Percentiles rank a stretch among this genome's conserved stretches.
These are phyloP conservation scores for Dendrobium huoshanense DNA, from an alignment of 106 monocot species.

Conservation along the genomic window DNA sequence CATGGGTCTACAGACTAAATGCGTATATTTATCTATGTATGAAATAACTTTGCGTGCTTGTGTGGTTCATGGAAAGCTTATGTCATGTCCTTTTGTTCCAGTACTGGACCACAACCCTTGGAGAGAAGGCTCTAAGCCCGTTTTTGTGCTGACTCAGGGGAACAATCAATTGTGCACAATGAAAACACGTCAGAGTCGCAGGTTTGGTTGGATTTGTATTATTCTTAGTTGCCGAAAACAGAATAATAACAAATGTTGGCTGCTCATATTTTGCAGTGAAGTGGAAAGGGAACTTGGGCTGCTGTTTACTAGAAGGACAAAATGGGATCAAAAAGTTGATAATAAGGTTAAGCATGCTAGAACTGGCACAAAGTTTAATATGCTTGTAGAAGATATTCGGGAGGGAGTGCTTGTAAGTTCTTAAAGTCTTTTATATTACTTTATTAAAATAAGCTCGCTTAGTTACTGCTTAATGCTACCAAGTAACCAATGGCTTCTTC, in stretches of 20 bases:
- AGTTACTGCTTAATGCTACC: not conserved
- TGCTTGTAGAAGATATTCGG: slow-evolving; percentile 99
- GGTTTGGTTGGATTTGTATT: slow-evolving; percentile 30
- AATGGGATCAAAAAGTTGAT: slow-evolving; percentile 30
- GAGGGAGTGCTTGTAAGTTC: slow-evolving; percentile 94
- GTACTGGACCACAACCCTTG: slow-evolving; percentile 93
- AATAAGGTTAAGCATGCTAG: slow-evolving; percentile 60
- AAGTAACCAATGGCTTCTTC: not conserved
- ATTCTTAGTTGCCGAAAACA: not conserved
- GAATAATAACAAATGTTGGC: not conserved
- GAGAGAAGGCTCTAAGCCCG: slow-evolving; percentile 88
- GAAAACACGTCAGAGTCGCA: slow-evolving; percentile 89
- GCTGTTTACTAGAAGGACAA: slow-evolving; percentile 70
- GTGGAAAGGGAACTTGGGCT: slow-evolving; percentile 90
- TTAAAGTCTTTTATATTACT: not conserved
- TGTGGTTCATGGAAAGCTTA: not conserved
- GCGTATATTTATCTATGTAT: not conserved
- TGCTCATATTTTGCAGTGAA: slow-evolving; percentile 43
- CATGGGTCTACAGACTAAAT: not conserved
- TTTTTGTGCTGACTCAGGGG: slow-evolving; percentile 85
- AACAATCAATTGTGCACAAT: slow-evolving; percentile 94
- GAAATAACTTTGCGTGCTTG: not conserved
- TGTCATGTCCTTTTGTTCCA: slow-evolving; percentile 16
- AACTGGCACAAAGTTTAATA: slow-evolving; percentile 52
- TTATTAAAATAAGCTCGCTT: not conserved